These are phyloP conservation scores for Astrothelium subdiscretum DNA, from an alignment of 495 filamentous ascomycete genomes.

Conservation along the genomic window DNA sequence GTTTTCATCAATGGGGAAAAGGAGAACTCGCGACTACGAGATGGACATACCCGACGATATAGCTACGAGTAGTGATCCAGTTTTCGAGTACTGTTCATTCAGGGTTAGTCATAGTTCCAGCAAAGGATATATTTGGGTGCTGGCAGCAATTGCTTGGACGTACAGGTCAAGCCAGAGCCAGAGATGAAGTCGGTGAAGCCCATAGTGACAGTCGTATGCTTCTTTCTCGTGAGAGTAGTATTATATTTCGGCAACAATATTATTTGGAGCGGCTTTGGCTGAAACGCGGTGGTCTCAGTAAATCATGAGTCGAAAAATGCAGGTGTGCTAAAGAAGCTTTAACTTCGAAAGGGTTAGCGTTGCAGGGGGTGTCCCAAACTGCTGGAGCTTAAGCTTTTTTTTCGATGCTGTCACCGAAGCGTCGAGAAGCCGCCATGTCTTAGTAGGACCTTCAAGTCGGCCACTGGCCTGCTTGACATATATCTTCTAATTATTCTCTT, in stretches of 20 bases:
- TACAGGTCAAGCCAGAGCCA: conserved; percentile 78
- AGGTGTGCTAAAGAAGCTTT: neutral
- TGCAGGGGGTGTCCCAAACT: neutral
- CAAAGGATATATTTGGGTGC: conserved; percentile 7
- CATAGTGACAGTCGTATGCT: conserved; percentile 46
- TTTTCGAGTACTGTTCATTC: conserved; percentile 65
- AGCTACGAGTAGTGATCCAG: conserved; percentile 82
- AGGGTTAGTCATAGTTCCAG: conserved; percentile 27
- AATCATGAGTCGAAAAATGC: neutral
- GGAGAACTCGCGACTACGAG: conserved; percentile 1
- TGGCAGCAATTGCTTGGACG: conserved; percentile 23
- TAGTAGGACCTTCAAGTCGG: neutral
- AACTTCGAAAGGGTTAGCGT: neutral
- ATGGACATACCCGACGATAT: conserved; percentile 73
- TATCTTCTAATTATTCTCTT: neutral
- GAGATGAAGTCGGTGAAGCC: conserved; percentile 89
- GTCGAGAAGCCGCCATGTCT: neutral
- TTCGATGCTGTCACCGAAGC: neutral
- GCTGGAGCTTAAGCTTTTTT: neutral
- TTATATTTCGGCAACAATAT: neutral
- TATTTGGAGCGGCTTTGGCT: conserved; percentile 26
- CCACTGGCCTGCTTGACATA: neutral
- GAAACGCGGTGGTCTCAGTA: conserved; percentile 10
- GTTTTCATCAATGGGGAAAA: conserved; percentile 63
- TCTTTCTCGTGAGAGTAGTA: neutral